A percentile compares a stretch with the other conserved stretches of the same genome.
Conservation (phyloP, 345 rosid genomes). For the Brassica rapa region DNA sequence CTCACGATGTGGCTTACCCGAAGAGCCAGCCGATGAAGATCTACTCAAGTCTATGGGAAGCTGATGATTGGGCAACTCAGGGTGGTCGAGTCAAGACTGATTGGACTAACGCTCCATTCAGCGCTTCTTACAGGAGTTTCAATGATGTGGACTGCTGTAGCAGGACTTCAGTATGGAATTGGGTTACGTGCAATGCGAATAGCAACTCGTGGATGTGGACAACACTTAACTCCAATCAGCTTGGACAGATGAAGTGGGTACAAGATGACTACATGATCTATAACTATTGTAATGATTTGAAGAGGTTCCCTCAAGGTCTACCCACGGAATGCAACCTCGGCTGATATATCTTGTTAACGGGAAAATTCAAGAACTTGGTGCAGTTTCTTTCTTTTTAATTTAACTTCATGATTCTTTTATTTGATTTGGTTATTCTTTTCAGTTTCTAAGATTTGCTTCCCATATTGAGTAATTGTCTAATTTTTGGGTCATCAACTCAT, state of each 20-base stretch:
- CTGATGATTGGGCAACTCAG: constrained; percentile 74
- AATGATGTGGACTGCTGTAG: constrained; percentile 47
- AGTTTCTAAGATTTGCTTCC: background rate
- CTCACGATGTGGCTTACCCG: constrained; percentile 59
- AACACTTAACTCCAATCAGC: constrained; percentile 35
- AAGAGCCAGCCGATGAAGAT: constrained; percentile 64
- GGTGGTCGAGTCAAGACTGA: constrained; percentile 63
- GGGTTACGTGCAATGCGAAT: constrained; percentile 43
- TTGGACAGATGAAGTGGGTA: constrained; percentile 50
- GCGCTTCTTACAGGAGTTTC: constrained; percentile 59
- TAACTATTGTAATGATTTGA: constrained; percentile 50
- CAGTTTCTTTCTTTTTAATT: background rate
- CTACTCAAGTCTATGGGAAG: constrained; percentile 67
- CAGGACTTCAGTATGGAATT: constrained; percentile 33
- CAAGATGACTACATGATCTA: constrained; percentile 54
- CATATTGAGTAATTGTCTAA: background rate
- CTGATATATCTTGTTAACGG: background rate
- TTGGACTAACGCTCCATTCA: constrained; percentile 66
- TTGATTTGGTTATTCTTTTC: constrained; percentile 11
- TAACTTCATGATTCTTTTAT: background rate
- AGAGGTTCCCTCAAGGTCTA: constrained; percentile 52
- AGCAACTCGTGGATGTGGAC: constrained; percentile 49
- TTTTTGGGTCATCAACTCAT: background rate
- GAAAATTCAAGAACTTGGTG: background rate
- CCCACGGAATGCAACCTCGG: constrained; percentile 47